These are phyloP conservation scores for Ogataea ganodermae DNA, from an alignment of 805 yeast species.

Conservation along the genomic window DNA sequence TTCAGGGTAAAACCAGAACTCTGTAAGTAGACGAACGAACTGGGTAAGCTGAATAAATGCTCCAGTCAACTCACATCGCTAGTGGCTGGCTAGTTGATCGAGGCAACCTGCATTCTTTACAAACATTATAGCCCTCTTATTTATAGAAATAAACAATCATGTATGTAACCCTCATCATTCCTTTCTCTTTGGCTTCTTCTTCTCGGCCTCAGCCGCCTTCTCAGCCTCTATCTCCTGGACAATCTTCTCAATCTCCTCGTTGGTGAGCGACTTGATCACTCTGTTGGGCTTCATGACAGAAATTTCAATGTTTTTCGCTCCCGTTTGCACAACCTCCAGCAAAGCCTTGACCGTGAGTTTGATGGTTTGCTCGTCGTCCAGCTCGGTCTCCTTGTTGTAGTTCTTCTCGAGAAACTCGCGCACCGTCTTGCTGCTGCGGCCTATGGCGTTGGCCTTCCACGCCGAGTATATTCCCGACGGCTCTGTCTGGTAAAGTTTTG, in stretches of 20 bases:
- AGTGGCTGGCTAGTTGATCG: too few relatives aligned
- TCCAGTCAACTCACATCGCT: too few relatives aligned
- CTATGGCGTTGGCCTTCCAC: conserved; percentile 98
- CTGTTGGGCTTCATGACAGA: conserved; percentile 78
- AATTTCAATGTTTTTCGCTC: conserved; percentile 93
- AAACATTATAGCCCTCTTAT: background rate
- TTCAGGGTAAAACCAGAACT: conserved; percentile 33
- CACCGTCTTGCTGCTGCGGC: conserved; percentile 92
- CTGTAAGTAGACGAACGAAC: conserved; percentile 3
- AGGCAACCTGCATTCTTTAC: too few relatives aligned
- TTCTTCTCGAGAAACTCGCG: conserved; percentile 93
- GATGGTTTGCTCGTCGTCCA: conserved; percentile 69
- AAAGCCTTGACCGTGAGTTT: conserved; percentile 82
- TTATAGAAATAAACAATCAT: conserved; percentile 1
- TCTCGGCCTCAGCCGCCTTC: conserved; percentile 79
- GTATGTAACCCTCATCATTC: conserved; percentile 19
- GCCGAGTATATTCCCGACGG: conserved; percentile 97
- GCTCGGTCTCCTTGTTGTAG: conserved; percentile 56
- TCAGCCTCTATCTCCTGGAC: conserved; percentile 87
- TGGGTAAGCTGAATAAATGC: conserved; percentile 4
- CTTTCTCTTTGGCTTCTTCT: conserved; percentile 52
- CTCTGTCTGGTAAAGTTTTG: conserved; percentile 90
- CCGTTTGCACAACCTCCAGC: conserved; percentile 96
- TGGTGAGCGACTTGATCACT: conserved; percentile 57
- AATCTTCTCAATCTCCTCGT: conserved; percentile 70